A percentile compares a stretch with the other conserved stretches of the same genome.
phyloP scores from a whole-genome alignment of 2,329 filamentous ascomycete species.

The Colletotrichum sp. region DNA sequence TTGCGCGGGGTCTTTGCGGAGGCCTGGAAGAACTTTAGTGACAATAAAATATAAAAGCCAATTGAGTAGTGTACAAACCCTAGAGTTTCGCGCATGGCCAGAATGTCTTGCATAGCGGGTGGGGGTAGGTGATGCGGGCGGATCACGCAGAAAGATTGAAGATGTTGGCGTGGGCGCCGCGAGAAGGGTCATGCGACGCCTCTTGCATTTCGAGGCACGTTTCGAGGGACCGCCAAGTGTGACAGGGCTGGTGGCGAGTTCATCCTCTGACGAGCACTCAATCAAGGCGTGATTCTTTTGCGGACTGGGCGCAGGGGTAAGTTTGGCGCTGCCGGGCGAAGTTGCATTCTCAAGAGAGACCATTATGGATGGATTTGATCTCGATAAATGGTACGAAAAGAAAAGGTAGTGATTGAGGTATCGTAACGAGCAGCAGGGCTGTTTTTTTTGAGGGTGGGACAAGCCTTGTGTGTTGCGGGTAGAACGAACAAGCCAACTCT shows the following conservation, averaged over 20 bases:
- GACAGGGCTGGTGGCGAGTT: neutral
- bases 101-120: neutral
- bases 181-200: neutral
- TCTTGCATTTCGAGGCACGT: neutral
- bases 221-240: neutral
- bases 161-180: neutral
- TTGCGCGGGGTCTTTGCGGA: neutral
- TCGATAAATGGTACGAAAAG: neutral
- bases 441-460: neutral
- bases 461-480: neutral
- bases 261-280: neutral
- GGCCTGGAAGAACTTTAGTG: neutral
- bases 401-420: neutral
- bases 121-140: neutral
- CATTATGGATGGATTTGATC: neutral
- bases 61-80: neutral
- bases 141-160: neutral
- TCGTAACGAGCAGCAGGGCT: neutral
- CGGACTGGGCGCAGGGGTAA: neutral
- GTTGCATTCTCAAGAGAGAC: neutral
- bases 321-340: neutral
- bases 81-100: neutral
- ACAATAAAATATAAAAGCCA: neutral
- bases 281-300: neutral
- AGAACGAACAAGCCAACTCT: neutral